Conservation (phyloP, 768 basidiomycete genomes). For the Auricularia sp. region DNA sequence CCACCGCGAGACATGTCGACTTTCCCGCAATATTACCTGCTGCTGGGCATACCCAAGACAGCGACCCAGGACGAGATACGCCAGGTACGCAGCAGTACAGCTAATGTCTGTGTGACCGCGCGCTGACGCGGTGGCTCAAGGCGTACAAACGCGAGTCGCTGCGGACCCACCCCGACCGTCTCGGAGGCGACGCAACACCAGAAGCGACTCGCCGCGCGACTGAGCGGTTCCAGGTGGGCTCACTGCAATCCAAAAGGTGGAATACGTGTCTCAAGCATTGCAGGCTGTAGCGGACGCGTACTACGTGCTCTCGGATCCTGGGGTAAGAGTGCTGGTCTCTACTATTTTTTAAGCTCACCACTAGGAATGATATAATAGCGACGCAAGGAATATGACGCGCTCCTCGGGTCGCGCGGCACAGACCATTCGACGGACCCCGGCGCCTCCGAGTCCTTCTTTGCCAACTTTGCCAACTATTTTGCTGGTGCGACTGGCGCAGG, state of each 20-base stretch:
- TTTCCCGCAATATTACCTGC: conserved; percentile 72
- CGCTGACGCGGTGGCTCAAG: conserved; percentile 14
- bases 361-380: conserved; percentile 18
- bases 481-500: conserved; percentile 28
- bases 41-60: conserved; percentile 44
- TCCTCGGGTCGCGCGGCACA: conserved; percentile 47
- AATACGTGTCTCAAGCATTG: conserved; percentile 5
- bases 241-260: background rate
- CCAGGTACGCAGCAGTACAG: conserved; percentile 16
- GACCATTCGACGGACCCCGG: conserved; percentile 54
- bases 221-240: conserved; percentile 68
- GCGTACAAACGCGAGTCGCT: conserved; percentile 77
- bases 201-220: conserved; percentile 68
- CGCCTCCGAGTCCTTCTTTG: conserved; percentile 67
- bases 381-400: conserved; percentile 59
- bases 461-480: conserved; percentile 67
- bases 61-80: conserved; percentile 63
- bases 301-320: conserved; percentile 79
- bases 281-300: conserved; percentile 90
- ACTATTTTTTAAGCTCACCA: conserved; percentile 10
- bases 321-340: conserved; percentile 16
- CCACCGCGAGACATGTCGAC: conserved; percentile 44
- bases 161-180: conserved; percentile 81
- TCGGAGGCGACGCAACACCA: conserved; percentile 50
- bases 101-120: background rate